A percentile compares a stretch with the other conserved stretches of the same genome.
Conservation (phyloP, 2,329 filamentous ascomycete genomes). For the Xylaria sp. region DNA sequence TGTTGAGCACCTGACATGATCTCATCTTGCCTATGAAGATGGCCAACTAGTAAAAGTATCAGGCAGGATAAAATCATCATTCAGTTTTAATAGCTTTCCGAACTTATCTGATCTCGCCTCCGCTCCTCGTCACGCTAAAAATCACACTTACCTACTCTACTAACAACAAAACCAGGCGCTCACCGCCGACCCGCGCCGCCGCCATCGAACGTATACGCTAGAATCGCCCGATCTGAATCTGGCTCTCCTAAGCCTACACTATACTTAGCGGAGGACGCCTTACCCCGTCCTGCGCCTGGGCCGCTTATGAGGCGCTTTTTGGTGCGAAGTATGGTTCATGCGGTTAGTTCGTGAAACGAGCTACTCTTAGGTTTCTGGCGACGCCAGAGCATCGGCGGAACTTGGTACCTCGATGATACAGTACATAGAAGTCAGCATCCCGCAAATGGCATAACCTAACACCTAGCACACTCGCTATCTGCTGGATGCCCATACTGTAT, state of each 20-base stretch:
- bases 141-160: neutral
- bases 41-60: neutral
- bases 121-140: slow-evolving; percentile 4
- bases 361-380: neutral
- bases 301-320: slow-evolving; percentile 3
- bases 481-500: neutral
- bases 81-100: neutral
- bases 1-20: neutral
- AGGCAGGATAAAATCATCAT: neutral
- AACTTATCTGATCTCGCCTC: slow-evolving; percentile 17
- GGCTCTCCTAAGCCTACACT: neutral
- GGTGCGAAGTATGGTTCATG: neutral
- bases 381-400: neutral
- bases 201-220: neutral
- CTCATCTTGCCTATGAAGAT: neutral
- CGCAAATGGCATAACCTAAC: neutral
- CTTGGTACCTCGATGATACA: neutral
- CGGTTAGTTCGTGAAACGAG: neutral
- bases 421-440: neutral
- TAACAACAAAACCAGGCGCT: neutral
- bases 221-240: neutral
- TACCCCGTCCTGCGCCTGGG: neutral
- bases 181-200: slow-evolving; percentile 8
- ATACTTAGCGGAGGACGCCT: neutral
- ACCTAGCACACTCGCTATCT: neutral